A percentile compares a stretch with the other conserved stretches of the same genome.
These are phyloP conservation scores for Furculomyces boomerangus DNA, from an alignment of 371 early-diverging fungal species.

Conservation along the genomic window DNA sequence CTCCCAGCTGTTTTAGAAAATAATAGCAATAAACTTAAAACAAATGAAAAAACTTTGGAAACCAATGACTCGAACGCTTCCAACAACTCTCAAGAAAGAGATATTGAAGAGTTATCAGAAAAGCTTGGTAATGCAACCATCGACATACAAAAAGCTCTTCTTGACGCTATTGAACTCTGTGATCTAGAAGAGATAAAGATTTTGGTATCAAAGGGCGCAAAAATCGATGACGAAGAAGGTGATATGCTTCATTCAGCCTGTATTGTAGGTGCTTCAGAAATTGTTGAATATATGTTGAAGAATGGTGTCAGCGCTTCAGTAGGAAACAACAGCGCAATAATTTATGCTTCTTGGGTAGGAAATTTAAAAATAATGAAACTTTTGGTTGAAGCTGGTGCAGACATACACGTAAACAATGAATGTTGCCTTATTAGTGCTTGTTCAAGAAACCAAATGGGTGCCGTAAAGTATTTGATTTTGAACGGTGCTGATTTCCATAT, in stretches of 20 bases:
- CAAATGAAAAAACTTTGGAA: too few relatives aligned
- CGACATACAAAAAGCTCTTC: slow-evolving; percentile 11
- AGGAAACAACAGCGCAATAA: not conserved
- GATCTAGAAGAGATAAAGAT: not conserved
- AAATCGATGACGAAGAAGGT: not conserved
- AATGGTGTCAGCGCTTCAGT: not conserved
- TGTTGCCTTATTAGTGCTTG: not conserved
- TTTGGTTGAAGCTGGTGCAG: not conserved
- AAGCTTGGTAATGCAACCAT: not conserved
- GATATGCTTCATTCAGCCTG: not conserved
- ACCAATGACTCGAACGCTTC: too few relatives aligned
- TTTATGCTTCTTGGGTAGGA: not conserved
- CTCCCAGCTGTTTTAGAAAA: not conserved
- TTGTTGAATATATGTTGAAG: not conserved
- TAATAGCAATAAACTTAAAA: not conserved
- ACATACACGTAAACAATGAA: not conserved
- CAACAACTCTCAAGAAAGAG: not conserved
- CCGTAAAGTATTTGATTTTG: not conserved
- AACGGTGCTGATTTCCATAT: not conserved
- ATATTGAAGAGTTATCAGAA: not conserved
- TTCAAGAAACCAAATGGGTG: not conserved
- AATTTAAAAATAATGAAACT: slow-evolving; percentile 1
- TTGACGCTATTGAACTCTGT: slow-evolving; percentile 4
- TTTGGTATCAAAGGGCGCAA: not conserved
- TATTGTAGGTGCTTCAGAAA: not conserved